Evolutionary conservation across 495 filamentous ascomycete species (phyloP), one percentile per base, ranked within the genome.

Genomic region (Xylaria sp.): DNA sequence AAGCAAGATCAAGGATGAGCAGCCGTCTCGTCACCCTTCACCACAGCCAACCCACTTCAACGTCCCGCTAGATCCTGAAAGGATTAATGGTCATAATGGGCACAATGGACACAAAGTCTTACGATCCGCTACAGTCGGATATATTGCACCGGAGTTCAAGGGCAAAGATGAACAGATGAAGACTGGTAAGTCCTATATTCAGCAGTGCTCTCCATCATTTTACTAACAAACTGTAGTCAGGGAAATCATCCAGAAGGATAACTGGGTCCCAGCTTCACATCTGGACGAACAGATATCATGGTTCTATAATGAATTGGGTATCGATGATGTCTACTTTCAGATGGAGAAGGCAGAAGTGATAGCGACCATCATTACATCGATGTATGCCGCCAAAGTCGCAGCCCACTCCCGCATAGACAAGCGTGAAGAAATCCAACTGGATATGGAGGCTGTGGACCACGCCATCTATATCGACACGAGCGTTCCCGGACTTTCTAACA

Each of bases 381-480:
- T 99, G 40, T 99, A 98, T 78, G 97, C 97, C 26, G 96, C 95
- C 79, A 99, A 99, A 84, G 90, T 98, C 55, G 97, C 97, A 7
- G 96, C 96, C 1, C 97, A 92, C 75, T 93, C 95, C 24, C 91
- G 96, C 68, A 93, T 97, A 75, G 96, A 99, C 80, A 97, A 95
- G 84, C 90, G 90, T 58, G 86, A 98, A 67, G 95, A 98, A 82
- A 98, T 99, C 71, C 90, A 94, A 24, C 81, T 99, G 26, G 96
- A 99, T 80, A 97, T 97, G 88, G 96, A 99, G 79, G 93, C 91
- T 43, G 86, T 88, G 59, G 97, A 98, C 81, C 97, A 98, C 80
- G 96, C 96, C 50, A 95, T 98, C 77, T 99, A 98, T 80, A 98
- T 99, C 74, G 96, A 99, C 78, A 99, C 97, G 17, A 97, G 93